Evolutionary conservation across 495 filamentous ascomycete species (phyloP).

Genomic region (Podospora anserina): DNA sequence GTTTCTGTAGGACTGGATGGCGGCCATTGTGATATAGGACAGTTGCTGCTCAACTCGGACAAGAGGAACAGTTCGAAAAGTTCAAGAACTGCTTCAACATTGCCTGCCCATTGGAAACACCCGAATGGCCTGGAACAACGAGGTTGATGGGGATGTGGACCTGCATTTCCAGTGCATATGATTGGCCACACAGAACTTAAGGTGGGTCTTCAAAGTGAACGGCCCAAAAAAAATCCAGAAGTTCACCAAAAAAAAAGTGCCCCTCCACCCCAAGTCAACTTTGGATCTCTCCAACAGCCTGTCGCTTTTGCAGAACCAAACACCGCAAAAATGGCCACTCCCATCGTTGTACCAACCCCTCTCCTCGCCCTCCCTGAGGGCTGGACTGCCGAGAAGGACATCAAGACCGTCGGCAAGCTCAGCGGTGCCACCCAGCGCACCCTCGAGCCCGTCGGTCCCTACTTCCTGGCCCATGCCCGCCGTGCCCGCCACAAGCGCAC

Average conservation of each 20-base stretch:
- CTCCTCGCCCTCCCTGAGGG: slow-evolving; percentile 75
- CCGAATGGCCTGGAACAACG: background rate
- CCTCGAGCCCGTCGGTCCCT: slow-evolving; percentile 91
- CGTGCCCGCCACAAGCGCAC: slow-evolving; percentile 94
- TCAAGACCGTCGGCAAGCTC: slow-evolving; percentile 71
- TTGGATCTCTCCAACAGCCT: slow-evolving; percentile 8
- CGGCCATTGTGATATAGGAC: slow-evolving; percentile 45
- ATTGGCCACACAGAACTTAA: slow-evolving; percentile 12
- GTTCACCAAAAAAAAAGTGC: slow-evolving; percentile 22
- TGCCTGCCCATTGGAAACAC: background rate
- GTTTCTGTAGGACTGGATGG: slow-evolving; percentile 75
- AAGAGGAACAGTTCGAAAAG: background rate
- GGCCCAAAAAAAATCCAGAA: slow-evolving; percentile 23
- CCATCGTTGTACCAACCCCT: slow-evolving; percentile 41
- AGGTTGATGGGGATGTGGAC: slow-evolving; percentile 1
- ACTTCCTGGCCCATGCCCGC: slow-evolving; percentile 96
- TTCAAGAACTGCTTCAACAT: background rate
- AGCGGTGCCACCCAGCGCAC: slow-evolving; percentile 72
- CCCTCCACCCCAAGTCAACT: slow-evolving; percentile 21
- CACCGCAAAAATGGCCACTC: slow-evolving; percentile 39
- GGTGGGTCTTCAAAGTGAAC: slow-evolving; percentile 6
- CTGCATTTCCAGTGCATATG: background rate
- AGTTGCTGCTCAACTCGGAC: background rate
- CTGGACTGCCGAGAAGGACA: slow-evolving; percentile 88
- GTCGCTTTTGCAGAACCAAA: slow-evolving; percentile 8